Evolutionary conservation across 2,329 filamentous ascomycete genomes (phyloP).

Genomic region (Botrytis aclada): DNA sequence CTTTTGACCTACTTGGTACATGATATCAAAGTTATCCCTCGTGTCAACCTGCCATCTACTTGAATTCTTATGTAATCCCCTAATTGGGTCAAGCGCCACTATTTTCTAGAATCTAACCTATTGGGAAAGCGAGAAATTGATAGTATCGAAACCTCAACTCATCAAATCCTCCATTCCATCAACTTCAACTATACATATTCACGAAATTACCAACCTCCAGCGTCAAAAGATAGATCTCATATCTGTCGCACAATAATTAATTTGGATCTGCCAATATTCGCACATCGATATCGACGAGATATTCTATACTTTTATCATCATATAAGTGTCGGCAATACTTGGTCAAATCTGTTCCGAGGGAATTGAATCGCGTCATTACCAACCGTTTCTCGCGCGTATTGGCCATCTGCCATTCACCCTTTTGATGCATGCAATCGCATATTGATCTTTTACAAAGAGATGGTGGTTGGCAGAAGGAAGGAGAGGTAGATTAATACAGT

Average conservation of each 20-base stretch:
- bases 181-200: slow-evolving; percentile 9
- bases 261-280: slow-evolving; percentile 9
- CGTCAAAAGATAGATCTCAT: slow-evolving; percentile 2
- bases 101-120: slow-evolving; percentile 9
- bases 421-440: slow-evolving; percentile 33
- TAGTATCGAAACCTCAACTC: slow-evolving; percentile 12
- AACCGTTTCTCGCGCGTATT: slow-evolving; percentile 30
- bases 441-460: slow-evolving; percentile 30
- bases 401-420: slow-evolving; percentile 24
- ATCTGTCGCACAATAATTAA: slow-evolving; percentile 14
- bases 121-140: slow-evolving; percentile 17
- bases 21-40: background rate
- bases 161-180: slow-evolving; percentile 16
- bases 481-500: slow-evolving; percentile 37
- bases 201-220: slow-evolving; percentile 15
- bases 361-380: slow-evolving; percentile 24
- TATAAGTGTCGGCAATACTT: background rate
- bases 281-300: slow-evolving; percentile 21
- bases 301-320: slow-evolving; percentile 1
- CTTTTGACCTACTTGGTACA: too few relatives aligned
- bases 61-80: slow-evolving; percentile 6
- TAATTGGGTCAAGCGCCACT: background rate
- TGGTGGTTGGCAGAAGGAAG: slow-evolving; percentile 36
- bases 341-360: slow-evolving; percentile 13
- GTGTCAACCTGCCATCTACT: background rate